Evolutionary conservation across 1,139 yeast species (phyloP), one percentile per base, ranked within the genome.

Genomic region (Pichia sp.): DNA sequence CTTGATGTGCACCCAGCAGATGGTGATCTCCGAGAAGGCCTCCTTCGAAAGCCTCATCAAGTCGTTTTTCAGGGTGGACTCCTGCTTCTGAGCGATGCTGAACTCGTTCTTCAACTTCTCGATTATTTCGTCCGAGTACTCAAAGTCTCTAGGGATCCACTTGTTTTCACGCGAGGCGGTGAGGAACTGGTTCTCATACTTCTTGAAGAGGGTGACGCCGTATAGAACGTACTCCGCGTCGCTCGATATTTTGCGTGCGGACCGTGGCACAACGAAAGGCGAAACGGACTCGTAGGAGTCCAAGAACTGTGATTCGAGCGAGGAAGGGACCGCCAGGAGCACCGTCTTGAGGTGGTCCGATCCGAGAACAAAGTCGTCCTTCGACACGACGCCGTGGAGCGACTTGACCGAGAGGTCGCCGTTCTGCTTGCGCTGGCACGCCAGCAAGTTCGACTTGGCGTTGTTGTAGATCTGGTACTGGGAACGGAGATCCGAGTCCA

Each of bases 321-420:
- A 72, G 64, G 83, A 83, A 56, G 99, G 98, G 29, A 93, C 96
- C 0, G 95, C 99, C 54, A 93, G 76, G 57, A 93, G 76, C 19
- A 89, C 76, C 0, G 97, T 90, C 51, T 85, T 84, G 68, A 93
- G 78, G 70, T 92, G 88, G 61, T 93, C 99, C 3, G 96, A 86
- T 63, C 84, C 83, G 59, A 87, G 75, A 11, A 95, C 92, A 70
- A 93, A 89, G 66, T 95, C 90, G 57, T 85, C 85, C 5, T 92
- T 87, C 55, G 81, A 82, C 47, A 95, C 97, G 57, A 93, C 81
- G 64, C 90, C 95, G 68, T 92, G 97, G 59, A 93, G 77, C 4
- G 97, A 87, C 69, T 89, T 85, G 57, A 92, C 93, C 8, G 97
- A 85, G 62, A 93, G 78, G 70, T 95, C 97, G 56, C 99, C 99